Evolutionary conservation across 345 rosid species (phyloP), one percentile per base, ranked within the genome.

Genomic region (Pugionium dolabratum): DNA sequence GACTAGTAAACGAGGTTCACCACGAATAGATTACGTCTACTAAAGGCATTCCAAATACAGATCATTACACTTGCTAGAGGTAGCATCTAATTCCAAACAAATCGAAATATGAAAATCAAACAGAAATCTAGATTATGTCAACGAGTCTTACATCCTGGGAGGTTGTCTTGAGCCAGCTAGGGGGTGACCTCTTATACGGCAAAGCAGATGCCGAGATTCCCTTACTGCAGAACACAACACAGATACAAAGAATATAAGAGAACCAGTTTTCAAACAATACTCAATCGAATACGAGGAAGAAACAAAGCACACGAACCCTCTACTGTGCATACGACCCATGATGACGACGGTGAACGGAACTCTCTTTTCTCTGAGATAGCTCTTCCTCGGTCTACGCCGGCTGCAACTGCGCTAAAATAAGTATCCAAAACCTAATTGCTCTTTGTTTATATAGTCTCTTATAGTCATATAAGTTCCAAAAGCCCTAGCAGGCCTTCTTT

Each of bases 301-400:
- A 25, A 51, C 6, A 27, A 11, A 61, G 6, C 6, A 40, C 6
- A 46, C 63, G 55, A 26, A 74, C 86, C 85, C 86, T 10, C 75
- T 61, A 37, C 80, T 74, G 57, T 84, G 89, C 77, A 84, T 80
- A n/a, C 89, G 83, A 42, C 86, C 89, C 89, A 84, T 84, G 76
- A 42, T 11, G 56, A 68, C 50, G 32, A 60, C 54, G 36, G 18
- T 7, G 26, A 29, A 41, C 31, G 28, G 62, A 47, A 33, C 9
- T 45, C 44, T 42, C 32, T 35, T 40, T 26, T 31, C 64, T 18
- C 69, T 55, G 60, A 51, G 66, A 59, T 33, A 0, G 42, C 25
- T 60, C 64, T 33, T 10, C 25, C 46, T 61, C 32, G 54, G 54
- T 61, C 25, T 45, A 1, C 10, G 7, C 37, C 60, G 67, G 59